Conservation (phyloP, 345 rosid species). For the Diplotaxis tenuifolia region DNA sequence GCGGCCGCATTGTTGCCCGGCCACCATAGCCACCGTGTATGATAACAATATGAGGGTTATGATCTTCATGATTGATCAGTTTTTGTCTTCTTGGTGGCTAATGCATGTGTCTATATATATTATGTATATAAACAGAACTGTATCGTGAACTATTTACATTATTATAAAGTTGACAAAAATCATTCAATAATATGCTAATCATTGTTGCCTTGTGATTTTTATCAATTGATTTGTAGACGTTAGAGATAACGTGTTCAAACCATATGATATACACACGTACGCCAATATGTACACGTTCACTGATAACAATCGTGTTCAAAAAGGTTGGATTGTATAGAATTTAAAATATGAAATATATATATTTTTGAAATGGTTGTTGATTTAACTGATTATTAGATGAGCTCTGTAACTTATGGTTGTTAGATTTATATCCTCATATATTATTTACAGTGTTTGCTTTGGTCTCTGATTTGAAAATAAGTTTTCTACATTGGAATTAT, state of each 20-base stretch:
- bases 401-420: neutral
- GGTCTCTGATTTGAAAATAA: neutral
- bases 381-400: neutral
- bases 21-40: slow-evolving; percentile 21
- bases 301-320: neutral
- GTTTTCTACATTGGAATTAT: neutral
- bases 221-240: neutral
- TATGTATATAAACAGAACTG: neutral
- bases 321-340: neutral
- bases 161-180: neutral
- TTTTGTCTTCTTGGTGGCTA: slow-evolving; percentile 6
- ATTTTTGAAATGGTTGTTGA: neutral
- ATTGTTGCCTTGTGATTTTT: neutral
- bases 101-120: neutral
- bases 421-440: neutral
- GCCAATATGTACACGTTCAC: neutral
- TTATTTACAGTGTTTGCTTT: neutral
- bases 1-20: slow-evolving; percentile 37
- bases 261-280: neutral
- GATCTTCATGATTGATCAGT: slow-evolving; percentile 25
- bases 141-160: neutral
- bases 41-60: slow-evolving; percentile 16
- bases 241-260: neutral
- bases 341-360: neutral
- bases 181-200: neutral